These are phyloP conservation scores for Sextonia rubra DNA, from an alignment of 164 flowering plant genomes.

Conservation along the genomic window DNA sequence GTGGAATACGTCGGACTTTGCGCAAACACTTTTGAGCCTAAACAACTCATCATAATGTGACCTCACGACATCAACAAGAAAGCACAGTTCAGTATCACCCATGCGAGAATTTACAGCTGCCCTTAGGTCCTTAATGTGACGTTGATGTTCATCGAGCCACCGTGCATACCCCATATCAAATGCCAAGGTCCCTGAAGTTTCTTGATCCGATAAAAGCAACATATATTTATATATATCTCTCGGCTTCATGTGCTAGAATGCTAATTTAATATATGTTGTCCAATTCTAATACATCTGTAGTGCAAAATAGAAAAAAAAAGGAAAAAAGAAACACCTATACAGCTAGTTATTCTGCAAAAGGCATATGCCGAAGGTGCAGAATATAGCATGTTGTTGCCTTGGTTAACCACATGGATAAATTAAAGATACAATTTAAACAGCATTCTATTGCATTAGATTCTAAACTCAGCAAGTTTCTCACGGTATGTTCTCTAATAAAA, in stretches of 20 bases:
- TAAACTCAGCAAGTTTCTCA: too few species aligned
- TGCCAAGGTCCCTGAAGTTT: conserved; percentile 53
- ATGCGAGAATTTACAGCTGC: conserved; percentile 59
- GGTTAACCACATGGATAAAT: too few species aligned
- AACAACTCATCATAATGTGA: conserved; percentile 69
- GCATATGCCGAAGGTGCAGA: neutral
- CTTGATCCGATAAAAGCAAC: neutral
- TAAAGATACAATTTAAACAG: too few species aligned
- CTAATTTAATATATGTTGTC: too few species aligned
- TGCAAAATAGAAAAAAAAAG: too few species aligned
- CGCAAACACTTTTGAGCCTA: conserved; percentile 56
- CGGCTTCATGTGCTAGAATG: neutral
- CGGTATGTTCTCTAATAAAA: too few species aligned
- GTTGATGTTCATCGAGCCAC: conserved; percentile 89
- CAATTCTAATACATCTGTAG: too few species aligned
- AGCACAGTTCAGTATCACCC: conserved; percentile 57
- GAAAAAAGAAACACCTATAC: too few species aligned
- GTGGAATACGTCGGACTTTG: conserved; percentile 83
- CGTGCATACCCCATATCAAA: conserved; percentile 77
- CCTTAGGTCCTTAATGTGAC: conserved; percentile 64
- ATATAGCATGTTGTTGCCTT: too few species aligned
- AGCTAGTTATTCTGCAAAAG: too few species aligned
- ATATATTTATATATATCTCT: too few species aligned
- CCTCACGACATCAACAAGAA: conserved; percentile 71
- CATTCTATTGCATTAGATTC: too few species aligned